These are phyloP conservation scores for Hygrocybe coccinea DNA, from an alignment of 768 basidiomycete genomes.

Conservation along the genomic window DNA sequence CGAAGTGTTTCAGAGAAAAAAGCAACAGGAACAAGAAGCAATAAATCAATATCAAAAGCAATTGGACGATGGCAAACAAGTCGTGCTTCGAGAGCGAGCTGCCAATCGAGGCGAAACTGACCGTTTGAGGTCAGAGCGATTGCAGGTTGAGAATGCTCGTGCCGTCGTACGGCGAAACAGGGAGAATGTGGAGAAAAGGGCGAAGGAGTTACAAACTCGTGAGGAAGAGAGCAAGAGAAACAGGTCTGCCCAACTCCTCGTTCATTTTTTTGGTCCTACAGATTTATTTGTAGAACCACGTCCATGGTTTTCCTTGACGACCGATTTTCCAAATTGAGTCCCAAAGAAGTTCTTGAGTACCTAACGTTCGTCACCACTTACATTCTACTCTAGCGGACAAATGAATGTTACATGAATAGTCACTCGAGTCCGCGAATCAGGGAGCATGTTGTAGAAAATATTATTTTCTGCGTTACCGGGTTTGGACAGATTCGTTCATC, in stretches of 20 bases:
- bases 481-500: slow-evolving; percentile 9
- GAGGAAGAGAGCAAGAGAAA: slow-evolving; percentile 15
- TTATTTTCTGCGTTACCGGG: slow-evolving; percentile 14
- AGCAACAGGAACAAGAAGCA: background rate
- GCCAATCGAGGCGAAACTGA: slow-evolving; percentile 9
- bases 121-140: slow-evolving; percentile 7
- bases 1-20: background rate
- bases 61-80: slow-evolving; percentile 6
- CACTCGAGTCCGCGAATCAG: slow-evolving; percentile 15
- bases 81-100: slow-evolving; percentile 9
- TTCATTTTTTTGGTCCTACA: background rate
- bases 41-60: slow-evolving; percentile 2
- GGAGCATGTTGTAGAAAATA: slow-evolving; percentile 17
- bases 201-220: slow-evolving; percentile 3
- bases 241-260: slow-evolving; percentile 7
- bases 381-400: background rate
- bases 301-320: slow-evolving; percentile 16
- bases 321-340: slow-evolving; percentile 10
- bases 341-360: slow-evolving; percentile 14
- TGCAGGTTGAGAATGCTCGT: slow-evolving; percentile 5
- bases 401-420: slow-evolving; percentile 4
- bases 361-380: slow-evolving; percentile 12
- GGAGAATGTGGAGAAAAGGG: slow-evolving; percentile 6
- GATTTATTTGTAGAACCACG: slow-evolving; percentile 4
- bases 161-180: slow-evolving; percentile 8